Base-by-base conservation (phyloP, 495 filamentous ascomycete genomes). In the Neurospora cerealis region DNA sequence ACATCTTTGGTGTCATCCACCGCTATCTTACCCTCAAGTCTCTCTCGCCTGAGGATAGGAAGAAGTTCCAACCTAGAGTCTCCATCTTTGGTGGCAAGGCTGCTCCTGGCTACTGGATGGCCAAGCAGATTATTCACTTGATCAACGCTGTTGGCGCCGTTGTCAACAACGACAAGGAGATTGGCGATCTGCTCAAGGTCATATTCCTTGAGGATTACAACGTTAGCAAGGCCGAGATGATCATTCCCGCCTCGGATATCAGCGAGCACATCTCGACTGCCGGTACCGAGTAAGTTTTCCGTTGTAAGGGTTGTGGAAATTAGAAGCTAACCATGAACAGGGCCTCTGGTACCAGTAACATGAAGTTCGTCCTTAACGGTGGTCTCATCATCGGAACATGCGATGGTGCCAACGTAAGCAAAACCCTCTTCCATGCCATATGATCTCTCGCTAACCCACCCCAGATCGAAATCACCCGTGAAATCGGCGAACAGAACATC, bases 91-190 rank as follows among this genome's bases (percentile, higher is more conserved):
- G 96, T 75, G 96, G 96, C 73, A 99, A 99, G 83, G 96, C 96
- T 24, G 96, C 96, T 0, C 96, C 96, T 3, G 96, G 96, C 4
- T 99, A 99, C 85, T 99, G 96, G 96, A 99, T 99, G 96, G 96
- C 96, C 24, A 99, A 99, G 88, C 95, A 95, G 9, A 93, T 99
- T 75, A 99, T 99, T 74, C 94, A 98, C 80, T 88, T 99, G 70
- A 92, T 99, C 85, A 97, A 96, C 85, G 91, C 88, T 74, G 96
- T 98, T 48, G 94, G 93, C 6, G 83, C 88, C n/a, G 92, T 98
- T 3, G 91, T 99, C 75, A 99, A 99, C 83, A 91, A 91, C 10
- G 96, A 99, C 78, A 84, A 89, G 42, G 96, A 98, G 69, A 89
- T 98, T 78, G 95, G 95, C 34, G 95, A 98, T 79, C 87, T 96